phyloP scores from a whole-genome alignment of 495 filamentous ascomycete genomes.

The Aspergillus campestris region DNA sequence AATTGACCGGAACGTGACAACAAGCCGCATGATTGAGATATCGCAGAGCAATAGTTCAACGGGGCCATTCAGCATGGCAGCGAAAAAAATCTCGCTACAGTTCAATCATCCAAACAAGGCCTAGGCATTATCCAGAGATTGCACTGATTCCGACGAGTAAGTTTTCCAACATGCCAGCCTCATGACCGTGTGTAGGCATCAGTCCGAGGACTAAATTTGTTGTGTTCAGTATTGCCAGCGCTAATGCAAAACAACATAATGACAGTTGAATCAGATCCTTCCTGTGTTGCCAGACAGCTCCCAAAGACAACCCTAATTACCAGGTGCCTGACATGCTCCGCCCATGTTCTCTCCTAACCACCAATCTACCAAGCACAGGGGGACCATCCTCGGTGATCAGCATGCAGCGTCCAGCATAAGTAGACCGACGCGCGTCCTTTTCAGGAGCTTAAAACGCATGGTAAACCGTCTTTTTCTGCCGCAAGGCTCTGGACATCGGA shows the following conservation, averaged over 20 bases:
- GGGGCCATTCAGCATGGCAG: conserved; percentile 20
- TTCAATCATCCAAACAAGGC: conserved; percentile 13
- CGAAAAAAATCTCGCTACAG: conserved; percentile 40
- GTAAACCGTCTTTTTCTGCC: conserved; percentile 35
- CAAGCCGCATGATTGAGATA: conserved; percentile 18
- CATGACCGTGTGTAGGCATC: conserved; percentile 31
- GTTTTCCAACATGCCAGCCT: conserved; percentile 19
- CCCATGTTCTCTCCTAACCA: conserved; percentile 24
- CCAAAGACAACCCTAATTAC: conserved; percentile 20
- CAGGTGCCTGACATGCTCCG: conserved; percentile 29
- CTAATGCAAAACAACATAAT: conserved; percentile 16
- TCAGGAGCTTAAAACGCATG: conserved; percentile 31
- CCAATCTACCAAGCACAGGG: conserved; percentile 19
- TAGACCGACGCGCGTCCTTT: conserved; percentile 38
- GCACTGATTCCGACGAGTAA: conserved; percentile 45
- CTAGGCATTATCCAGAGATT: conserved; percentile 22
- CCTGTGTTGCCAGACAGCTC: conserved; percentile 16
- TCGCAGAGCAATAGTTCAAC: conserved; percentile 3
- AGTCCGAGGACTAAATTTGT: conserved; percentile 13
- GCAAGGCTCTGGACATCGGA: conserved; percentile 31
- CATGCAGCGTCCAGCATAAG: conserved; percentile 37
- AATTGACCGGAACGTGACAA: conserved; percentile 34
- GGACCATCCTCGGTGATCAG: conserved; percentile 31
- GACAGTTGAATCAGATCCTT: conserved; percentile 4
- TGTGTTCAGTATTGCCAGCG: conserved; percentile 30